Base-by-base conservation (phyloP, 169 alveolate genomes). In the Cryptosporidium felis region DNA sequence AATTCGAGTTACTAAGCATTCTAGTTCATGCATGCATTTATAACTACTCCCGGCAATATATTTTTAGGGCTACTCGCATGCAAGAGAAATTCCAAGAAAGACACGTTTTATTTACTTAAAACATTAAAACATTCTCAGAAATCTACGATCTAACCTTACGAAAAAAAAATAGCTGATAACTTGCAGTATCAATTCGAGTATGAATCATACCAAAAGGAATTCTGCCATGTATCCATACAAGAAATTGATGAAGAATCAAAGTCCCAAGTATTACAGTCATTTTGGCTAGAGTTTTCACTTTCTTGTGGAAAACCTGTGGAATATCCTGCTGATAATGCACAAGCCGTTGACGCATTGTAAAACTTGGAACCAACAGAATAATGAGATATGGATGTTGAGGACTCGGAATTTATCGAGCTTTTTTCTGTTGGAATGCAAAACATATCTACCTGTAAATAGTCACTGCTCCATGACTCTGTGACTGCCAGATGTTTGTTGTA, bases 211-310 rank as follows among this genome's bases (percentile, higher is more conserved):
- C 85, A 74, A 1, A 74, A 30, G 30, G 65, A 42, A 53, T 49
- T 74, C 38, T 74, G 85, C 85, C 85, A 74, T 21, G 85, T 74
- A 36, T 74, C 85, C 2, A 74, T 74, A 36, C 67, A 74, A 16
- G 85, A 47, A 36, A 56, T 56, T 2, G 67, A 49, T 21, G 80
- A 61, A 61, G 80, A 30, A 32, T 74, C 85, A 38, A 74, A 53
- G 85, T 74, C 85, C 85, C 85, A 74, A 18, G 85, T 26, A 53
- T 26, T 45, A 23, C 85, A 74, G 56, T 74, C 67, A 38, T 49
- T 56, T 56, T 49, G 85, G 26, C 67, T 74, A 6, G 65, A 53
- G 44, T 53, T 42, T 74, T 74, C 85, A 74, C 56, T 49, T 16
- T 74, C 67, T 32, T 34, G 65, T 16, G 21, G 67, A 21, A 53